phyloP scores from a whole-genome alignment of 2,329 filamentous ascomycete genomes.

The Dactylellina haptotyla region DNA sequence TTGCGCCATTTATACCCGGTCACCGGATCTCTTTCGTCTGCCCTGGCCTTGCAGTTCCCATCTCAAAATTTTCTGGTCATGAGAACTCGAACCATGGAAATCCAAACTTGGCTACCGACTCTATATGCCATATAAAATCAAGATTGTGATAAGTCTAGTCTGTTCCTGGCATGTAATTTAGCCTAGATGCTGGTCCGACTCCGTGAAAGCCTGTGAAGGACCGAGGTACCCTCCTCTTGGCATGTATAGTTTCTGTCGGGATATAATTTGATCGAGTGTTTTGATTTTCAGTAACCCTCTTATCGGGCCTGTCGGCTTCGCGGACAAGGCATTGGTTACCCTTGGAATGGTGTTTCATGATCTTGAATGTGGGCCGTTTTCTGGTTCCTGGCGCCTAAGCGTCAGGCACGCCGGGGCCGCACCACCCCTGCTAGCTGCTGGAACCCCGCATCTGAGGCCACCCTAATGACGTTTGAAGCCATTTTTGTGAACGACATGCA shows the following conservation, averaged over 20 bases:
- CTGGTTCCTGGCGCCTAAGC: constrained; percentile 34
- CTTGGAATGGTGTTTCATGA: constrained; percentile 28
- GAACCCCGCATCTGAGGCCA: constrained; percentile 27
- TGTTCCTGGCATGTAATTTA: constrained; percentile 11
- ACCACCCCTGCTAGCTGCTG: constrained; percentile 9
- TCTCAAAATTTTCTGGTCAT: no score
- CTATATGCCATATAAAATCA: no score
- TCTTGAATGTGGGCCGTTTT: constrained; percentile 11
- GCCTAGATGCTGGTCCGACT: constrained; percentile 20
- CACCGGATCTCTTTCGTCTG: no score
- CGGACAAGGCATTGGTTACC: constrained; percentile 33
- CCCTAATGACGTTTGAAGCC: constrained; percentile 11
- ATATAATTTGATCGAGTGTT: background rate
- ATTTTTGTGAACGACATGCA: constrained; percentile 9
- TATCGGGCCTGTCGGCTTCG: constrained; percentile 36
- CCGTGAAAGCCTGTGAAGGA: constrained; percentile 44
- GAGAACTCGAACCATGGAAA: no score
- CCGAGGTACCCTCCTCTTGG: constrained; percentile 21
- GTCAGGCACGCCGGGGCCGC: constrained; percentile 39
- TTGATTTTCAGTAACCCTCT: background rate
- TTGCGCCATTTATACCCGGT: no score
- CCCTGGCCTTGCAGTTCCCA: no score
- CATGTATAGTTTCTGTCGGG: no score
- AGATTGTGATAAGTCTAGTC: no score
- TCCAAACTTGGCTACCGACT: no score